Evolutionary conservation across 768 basidiomycete species (phyloP).

Genomic region (Rossbeevera mucosa): DNA sequence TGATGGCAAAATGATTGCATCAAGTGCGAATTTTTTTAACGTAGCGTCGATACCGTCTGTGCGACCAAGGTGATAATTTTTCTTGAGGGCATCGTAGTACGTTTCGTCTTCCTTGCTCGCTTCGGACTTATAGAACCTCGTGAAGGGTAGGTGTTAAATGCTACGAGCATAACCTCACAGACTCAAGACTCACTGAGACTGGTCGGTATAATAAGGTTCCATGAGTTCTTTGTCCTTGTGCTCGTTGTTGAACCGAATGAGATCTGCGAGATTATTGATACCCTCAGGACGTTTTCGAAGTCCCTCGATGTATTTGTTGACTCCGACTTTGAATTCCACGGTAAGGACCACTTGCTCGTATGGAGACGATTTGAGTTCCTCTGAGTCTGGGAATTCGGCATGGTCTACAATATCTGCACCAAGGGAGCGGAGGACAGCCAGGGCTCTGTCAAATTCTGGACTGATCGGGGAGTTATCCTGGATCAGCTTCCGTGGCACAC

Average conservation of each 20-base stretch:
- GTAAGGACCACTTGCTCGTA: constrained; percentile 51
- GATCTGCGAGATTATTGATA: constrained; percentile 49
- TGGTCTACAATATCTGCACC: constrained; percentile 57
- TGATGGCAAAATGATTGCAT: constrained; percentile 50
- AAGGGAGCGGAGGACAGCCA: constrained; percentile 34
- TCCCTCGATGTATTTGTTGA: constrained; percentile 44
- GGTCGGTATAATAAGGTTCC: constrained; percentile 32
- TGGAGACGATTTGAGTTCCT: constrained; percentile 42
- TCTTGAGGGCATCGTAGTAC: constrained; percentile 42
- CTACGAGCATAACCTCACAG: background rate
- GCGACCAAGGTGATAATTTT: constrained; percentile 44
- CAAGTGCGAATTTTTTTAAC: constrained; percentile 41
- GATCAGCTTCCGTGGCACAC: constrained; percentile 43
- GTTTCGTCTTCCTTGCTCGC: constrained; percentile 25
- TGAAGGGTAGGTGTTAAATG: background rate
- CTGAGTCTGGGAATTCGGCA: constrained; percentile 52
- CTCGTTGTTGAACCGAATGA: constrained; percentile 54
- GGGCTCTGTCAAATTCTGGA: constrained; percentile 37
- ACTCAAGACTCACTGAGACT: constrained; percentile 32
- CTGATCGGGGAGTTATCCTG: constrained; percentile 20
- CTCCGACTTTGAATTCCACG: constrained; percentile 58
- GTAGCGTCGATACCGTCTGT: constrained; percentile 52
- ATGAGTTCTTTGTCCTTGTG: constrained; percentile 47
- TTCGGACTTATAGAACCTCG: constrained; percentile 22
- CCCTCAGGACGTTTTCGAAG: constrained; percentile 53